Conservation (phyloP, 1,284 basidiomycete species). For the Laetiporus sulphureus region DNA sequence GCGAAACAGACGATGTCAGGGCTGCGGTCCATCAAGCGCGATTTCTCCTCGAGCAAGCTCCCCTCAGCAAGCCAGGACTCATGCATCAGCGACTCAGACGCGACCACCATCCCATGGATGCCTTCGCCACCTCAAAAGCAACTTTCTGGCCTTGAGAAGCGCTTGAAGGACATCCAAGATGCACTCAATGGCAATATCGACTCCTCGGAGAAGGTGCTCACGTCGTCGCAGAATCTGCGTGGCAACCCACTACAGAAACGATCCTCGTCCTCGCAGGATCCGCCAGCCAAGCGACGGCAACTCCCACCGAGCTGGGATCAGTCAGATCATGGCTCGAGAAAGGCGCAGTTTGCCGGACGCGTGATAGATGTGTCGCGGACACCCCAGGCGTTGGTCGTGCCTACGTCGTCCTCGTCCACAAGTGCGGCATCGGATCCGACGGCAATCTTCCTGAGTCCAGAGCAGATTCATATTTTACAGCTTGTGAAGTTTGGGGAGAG, state of each 20-base stretch:
- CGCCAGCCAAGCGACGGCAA: slow-evolving; percentile 39
- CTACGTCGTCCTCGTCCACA: slow-evolving; percentile 10
- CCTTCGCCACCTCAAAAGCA: slow-evolving; percentile 16
- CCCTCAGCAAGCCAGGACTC: slow-evolving; percentile 19
- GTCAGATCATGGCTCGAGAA: slow-evolving; percentile 3
- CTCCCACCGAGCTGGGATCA: slow-evolving; percentile 45
- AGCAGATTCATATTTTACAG: slow-evolving; percentile 78
- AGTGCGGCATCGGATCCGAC: slow-evolving; percentile 30
- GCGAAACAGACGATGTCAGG: slow-evolving; percentile 25
- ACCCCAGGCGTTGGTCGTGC: slow-evolving; percentile 10
- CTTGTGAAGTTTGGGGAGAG: slow-evolving; percentile 70
- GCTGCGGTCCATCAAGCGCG: slow-evolving; percentile 23
- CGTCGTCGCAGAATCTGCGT: slow-evolving; percentile 21
- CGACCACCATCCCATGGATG: slow-evolving; percentile 15
- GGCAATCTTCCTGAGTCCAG: slow-evolving; percentile 62
- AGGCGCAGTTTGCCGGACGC: too few relatives aligned
- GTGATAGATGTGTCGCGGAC: too few relatives aligned
- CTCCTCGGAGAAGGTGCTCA: slow-evolving; percentile 15
- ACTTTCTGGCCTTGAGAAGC: slow-evolving; percentile 27
- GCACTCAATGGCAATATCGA: slow-evolving; percentile 28
- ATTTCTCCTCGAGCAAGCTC: slow-evolving; percentile 24
- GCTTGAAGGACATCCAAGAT: slow-evolving; percentile 49
- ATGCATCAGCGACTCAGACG: slow-evolving; percentile 8
- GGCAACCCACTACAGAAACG: slow-evolving; percentile 38
- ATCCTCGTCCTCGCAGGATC: slow-evolving; percentile 29